Percentiles rank a stretch among this genome's conserved stretches.
Evolutionary conservation across 495 filamentous ascomycete genomes (phyloP).

Genomic region (Chaetomium cochliodes): DNA sequence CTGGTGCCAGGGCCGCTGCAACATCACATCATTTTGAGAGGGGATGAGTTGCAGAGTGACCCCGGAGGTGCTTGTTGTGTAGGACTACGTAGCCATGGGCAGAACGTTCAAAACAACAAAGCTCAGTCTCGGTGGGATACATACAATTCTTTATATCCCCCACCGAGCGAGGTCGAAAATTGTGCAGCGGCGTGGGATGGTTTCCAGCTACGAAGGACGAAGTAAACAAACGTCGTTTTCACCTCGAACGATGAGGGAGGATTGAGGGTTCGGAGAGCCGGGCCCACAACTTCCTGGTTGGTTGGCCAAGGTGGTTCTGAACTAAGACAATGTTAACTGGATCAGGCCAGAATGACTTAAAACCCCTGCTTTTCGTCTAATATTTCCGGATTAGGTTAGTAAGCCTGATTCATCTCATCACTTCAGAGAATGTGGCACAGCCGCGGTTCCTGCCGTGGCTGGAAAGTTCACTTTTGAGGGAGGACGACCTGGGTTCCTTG

Average conservation of each 20-base stretch:
- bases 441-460: not conserved
- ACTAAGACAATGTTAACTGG: not conserved
- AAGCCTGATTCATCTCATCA: not conserved
- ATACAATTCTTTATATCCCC: too few relatives aligned
- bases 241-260: too few relatives aligned
- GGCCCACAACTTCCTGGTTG: not conserved
- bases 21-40: not conserved
- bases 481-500: not conserved
- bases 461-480: not conserved
- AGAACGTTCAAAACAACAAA: too few relatives aligned
- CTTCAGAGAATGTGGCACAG: not conserved
- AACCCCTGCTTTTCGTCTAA: slow-evolving; percentile 12
- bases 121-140: too few relatives aligned
- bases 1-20: slow-evolving; percentile 3
- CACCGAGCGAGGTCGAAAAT: too few relatives aligned
- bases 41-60: too few relatives aligned
- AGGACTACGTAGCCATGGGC: too few relatives aligned
- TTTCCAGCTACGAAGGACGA: too few relatives aligned
- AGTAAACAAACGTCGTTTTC: too few relatives aligned
- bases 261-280: not conserved
- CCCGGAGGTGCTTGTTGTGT: too few relatives aligned
- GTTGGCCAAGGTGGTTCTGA: not conserved
- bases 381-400: slow-evolving; percentile 12
- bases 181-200: too few relatives aligned
- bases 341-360: not conserved